Percentiles rank a stretch among this genome's conserved stretches.
phyloP scores from a whole-genome alignment of 495 filamentous ascomycete genomes.

The Aspergillus avenaceus region DNA sequence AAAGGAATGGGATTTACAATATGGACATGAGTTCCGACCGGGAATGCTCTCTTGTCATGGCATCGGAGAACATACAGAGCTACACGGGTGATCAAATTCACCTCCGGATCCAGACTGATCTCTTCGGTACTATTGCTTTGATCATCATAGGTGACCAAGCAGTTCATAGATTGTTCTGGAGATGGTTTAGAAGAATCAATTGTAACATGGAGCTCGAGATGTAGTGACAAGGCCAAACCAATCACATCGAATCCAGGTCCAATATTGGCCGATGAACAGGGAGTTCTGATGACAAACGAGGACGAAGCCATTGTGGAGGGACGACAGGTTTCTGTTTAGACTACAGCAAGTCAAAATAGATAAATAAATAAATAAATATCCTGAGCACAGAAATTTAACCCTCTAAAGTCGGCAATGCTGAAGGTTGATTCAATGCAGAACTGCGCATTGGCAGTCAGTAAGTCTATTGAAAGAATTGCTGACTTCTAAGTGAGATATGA shows the following conservation, averaged over 20 bases:
- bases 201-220: conserved; percentile 77
- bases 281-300: conserved; percentile 60
- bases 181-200: conserved; percentile 49
- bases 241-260: conserved; percentile 97
- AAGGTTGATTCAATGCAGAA: too few species aligned
- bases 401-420: too few species aligned
- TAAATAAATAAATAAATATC: background rate
- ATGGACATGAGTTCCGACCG: conserved; percentile 80
- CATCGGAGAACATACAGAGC: conserved; percentile 91
- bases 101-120: conserved; percentile 71
- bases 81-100: conserved; percentile 86
- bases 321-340: background rate
- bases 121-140: conserved; percentile 66
- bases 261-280: conserved; percentile 94
- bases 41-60: conserved; percentile 78
- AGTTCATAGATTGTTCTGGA: conserved; percentile 70
- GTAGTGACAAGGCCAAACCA: conserved; percentile 86
- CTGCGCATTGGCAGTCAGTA: too few species aligned
- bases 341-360: too few species aligned
- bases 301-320: conserved; percentile 28
- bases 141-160: conserved; percentile 84
- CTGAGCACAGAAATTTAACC: background rate
- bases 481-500: conserved; percentile 13
- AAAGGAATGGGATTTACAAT: conserved; percentile 92
- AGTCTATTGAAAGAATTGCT: too few species aligned